Evolutionary conservation across 1,284 basidiomycete genomes (phyloP), one percentile per base, ranked within the genome.

Genomic region (Ganoderma leucocontextum): DNA sequence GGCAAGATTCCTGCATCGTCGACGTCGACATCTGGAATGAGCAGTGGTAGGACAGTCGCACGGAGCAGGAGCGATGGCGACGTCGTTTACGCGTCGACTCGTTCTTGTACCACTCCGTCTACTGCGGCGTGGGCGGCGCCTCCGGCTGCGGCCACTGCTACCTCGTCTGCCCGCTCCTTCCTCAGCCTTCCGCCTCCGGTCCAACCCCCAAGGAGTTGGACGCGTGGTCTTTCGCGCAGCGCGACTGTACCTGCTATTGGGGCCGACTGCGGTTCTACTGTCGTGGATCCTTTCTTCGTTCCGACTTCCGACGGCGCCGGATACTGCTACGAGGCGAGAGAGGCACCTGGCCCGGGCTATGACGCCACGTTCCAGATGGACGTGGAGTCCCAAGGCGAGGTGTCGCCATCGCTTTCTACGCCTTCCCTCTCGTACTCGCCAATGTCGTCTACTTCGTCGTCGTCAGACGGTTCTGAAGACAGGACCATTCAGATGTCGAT

Each of bases 1-100:
- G 93, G 93, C 70, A 94, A 94, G 69, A 25, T 70, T 22, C 72
- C 74, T 41, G 47, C 69, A 35, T 64, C 73, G 33, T 55, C 74
- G 29, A 55, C 67, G 39, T 44, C 67, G 36, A 38, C 52, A 17
- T 41, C 64, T 4, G 69, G 64, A 19, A 19, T 63, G 33, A 64
- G 29, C 47, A 62, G 19, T 29, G 65, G 68, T 22, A 70, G 74
- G 49, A 57, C 69, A 5, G 70, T 79, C 19, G 52, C 70, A 44
- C 72, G 78, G 35, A 75, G 73, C 59, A 68, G 66, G 64, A 78
- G 76, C 60, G 78, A 78, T 33, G 73, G 73, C 57, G 68, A 73
- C 33, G 57, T 76, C 19, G 64, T 75, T n/a, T 62, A 66, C 36
- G 52, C 53, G 36, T 47, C 66, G n/a, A 19, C 42, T 42, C 47